Evolutionary conservation across 768 basidiomycete genomes (phyloP), one percentile per base, ranked within the genome.

Genomic region (Leucocoprinus leucothites): DNA sequence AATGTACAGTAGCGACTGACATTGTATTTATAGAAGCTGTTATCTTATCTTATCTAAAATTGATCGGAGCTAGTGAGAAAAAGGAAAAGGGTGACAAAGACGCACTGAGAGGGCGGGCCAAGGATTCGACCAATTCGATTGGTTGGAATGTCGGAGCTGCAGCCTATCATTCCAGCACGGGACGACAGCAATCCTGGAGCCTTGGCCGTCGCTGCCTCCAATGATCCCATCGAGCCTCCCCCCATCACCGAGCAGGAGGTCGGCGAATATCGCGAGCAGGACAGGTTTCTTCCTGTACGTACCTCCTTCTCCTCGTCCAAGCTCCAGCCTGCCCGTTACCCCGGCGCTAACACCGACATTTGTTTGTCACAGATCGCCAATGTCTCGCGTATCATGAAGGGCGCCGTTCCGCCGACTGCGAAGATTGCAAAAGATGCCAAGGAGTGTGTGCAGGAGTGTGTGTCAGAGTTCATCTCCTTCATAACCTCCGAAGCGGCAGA

Each of bases 371-470:
- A 95, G 94, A 98, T 98, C 63, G 95, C 95, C 49, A 98, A 98
- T 67, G 94, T 98, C n/a, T 86, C 94, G 14, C 83, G 96, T 19
- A 95, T 98, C 65, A 98, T 98, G 95, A 98, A 98, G 71, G 77
- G 85, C 41, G 82, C 92, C 9, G 86, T 98, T 2, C 95, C 96
- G 0, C 74, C 85, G 0, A 89, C 89, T 18, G 92, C 96, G 41
- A 98, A 98, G 74, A 96, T 98, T 64, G 91, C 92, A 7, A 98
- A 98, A 70, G 96, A 98, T 71, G 94, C 94, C 43, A 98, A 98
- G 68, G 96, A 98, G 73, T 94, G 92, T 71, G 93, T 98, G 41
- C 96, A 98, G 69, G 96, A 98, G 73, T 97, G 95, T 71, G 93
- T 97, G 53, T 94, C 91, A 41, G 96, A 98, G 74, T 98, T 97